Evolutionary conservation across 2,329 filamentous ascomycete species (phyloP).

Genomic region (Claviceps sp.): DNA sequence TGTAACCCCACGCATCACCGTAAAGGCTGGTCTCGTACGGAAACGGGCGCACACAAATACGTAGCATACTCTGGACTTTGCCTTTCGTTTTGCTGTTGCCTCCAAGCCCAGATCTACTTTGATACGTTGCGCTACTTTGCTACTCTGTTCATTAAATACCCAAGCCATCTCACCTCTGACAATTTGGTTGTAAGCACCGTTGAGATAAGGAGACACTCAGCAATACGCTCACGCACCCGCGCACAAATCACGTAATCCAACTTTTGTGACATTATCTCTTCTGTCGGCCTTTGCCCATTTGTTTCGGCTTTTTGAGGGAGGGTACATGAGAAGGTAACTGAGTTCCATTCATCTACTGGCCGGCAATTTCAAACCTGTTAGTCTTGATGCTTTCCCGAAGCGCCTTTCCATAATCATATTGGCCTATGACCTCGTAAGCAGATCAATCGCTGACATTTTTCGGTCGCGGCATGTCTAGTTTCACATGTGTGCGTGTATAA

Average conservation of each 20-base stretch:
- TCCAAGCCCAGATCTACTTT: background rate
- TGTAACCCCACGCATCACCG: background rate
- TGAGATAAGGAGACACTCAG: background rate
- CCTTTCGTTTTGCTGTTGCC: background rate
- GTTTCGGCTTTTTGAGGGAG: background rate
- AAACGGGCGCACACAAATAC: too few species aligned
- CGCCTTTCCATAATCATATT: background rate
- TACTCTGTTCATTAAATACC: background rate
- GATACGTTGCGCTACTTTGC: background rate
- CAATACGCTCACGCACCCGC: background rate
- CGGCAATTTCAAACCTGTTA: background rate
- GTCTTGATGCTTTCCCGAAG: background rate
- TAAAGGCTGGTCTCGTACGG: background rate
- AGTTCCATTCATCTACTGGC: background rate
- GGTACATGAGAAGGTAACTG: background rate
- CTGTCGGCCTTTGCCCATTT: too few species aligned
- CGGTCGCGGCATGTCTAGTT: background rate
- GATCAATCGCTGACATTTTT: background rate
- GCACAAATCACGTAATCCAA: background rate
- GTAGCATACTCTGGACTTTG: background rate
- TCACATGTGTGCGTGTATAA: background rate
- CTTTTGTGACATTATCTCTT: background rate
- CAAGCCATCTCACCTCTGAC: background rate
- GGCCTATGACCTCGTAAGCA: background rate
- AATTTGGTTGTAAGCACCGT: background rate